A percentile compares a stretch with the other conserved stretches of the same genome.
Evolutionary conservation across 441 rosid genomes (phyloP).

Genomic region (Pelargonium myrrhifolium): DNA sequence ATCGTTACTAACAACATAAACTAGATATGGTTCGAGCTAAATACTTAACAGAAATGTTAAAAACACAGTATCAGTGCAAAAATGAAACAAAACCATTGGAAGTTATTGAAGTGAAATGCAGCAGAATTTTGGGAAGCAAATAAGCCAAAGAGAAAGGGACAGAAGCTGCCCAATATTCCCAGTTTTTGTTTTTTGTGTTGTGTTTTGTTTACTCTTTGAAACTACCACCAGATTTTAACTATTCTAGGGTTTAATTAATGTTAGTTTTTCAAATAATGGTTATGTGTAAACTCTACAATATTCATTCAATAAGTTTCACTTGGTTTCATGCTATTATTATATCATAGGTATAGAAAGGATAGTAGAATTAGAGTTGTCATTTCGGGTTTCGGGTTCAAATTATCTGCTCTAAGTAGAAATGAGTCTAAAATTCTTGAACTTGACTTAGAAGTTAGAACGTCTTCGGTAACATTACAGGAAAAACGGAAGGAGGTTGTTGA

Average conservation of each 20-base stretch:
- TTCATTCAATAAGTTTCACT: background rate
- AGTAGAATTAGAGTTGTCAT: background rate
- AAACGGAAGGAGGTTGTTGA: no score
- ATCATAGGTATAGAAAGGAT: background rate
- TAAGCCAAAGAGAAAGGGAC: conserved; percentile 26
- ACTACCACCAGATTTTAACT: conserved; percentile 19
- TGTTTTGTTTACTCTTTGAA: conserved; percentile 18
- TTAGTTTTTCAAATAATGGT: background rate
- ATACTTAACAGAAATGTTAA: background rate
- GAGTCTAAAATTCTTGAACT: no score
- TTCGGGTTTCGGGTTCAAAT: background rate
- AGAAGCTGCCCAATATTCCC: conserved; percentile 16
- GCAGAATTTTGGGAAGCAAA: conserved; percentile 4
- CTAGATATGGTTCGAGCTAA: background rate
- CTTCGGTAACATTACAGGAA: no score
- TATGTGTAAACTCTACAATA: background rate
- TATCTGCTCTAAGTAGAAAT: background rate
- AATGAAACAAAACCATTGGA: background rate
- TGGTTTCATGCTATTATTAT: background rate
- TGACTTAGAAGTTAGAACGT: no score
- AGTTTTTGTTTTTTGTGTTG: conserved; percentile 18
- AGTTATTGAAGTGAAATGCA: no score
- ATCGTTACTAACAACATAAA: conserved; percentile 8
- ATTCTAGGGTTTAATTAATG: background rate
- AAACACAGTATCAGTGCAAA: background rate